Evolutionary conservation across 805 yeast species (phyloP).

Genomic region (Kodamaea hsintzibuensis): DNA sequence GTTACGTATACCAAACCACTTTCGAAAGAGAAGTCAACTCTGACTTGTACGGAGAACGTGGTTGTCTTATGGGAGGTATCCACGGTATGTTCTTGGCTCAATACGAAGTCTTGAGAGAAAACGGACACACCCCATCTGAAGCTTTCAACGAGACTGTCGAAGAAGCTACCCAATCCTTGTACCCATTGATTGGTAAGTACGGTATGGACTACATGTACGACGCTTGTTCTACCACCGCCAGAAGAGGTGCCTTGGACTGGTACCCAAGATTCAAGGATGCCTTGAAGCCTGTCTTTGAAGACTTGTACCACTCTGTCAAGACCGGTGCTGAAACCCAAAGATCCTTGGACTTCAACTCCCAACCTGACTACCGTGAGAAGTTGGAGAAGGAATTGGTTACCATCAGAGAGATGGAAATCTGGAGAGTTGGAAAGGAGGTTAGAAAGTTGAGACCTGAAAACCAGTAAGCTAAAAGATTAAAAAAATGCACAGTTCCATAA

Average conservation of each 20-base stretch:
- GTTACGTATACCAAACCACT: slow-evolving; percentile 99
- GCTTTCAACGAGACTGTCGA: slow-evolving; percentile 99
- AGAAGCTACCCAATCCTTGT: slow-evolving; percentile 99
- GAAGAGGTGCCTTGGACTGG: slow-evolving; percentile 99
- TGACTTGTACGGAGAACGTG: slow-evolving; percentile 99
- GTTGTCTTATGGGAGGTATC: slow-evolving; percentile 99
- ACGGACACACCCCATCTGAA: slow-evolving; percentile 99
- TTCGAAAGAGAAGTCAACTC: slow-evolving; percentile 99
- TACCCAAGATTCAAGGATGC: slow-evolving; percentile 99
- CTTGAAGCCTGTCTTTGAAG: slow-evolving; percentile 96
- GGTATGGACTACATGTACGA: slow-evolving; percentile 99
- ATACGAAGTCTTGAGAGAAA: slow-evolving; percentile 99
- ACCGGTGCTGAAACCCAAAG: slow-evolving; percentile 98
- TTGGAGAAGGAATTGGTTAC: slow-evolving; percentile 89
- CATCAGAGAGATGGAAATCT: slow-evolving; percentile 98
- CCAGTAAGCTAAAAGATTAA: slow-evolving; percentile 52
- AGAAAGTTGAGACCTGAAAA: slow-evolving; percentile 99
- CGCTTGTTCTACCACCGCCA: slow-evolving; percentile 99
- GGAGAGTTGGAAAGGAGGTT: slow-evolving; percentile 99
- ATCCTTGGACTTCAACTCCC: slow-evolving; percentile 98
- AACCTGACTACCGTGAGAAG: slow-evolving; percentile 95
- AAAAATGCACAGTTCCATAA: slow-evolving; percentile 14
- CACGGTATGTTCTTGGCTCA: slow-evolving; percentile 99
- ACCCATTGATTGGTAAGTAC: slow-evolving; percentile 98
- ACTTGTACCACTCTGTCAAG: slow-evolving; percentile 91